Base-by-base conservation (phyloP, 1,284 basidiomycete species). In the Tilletia caries region DNA sequence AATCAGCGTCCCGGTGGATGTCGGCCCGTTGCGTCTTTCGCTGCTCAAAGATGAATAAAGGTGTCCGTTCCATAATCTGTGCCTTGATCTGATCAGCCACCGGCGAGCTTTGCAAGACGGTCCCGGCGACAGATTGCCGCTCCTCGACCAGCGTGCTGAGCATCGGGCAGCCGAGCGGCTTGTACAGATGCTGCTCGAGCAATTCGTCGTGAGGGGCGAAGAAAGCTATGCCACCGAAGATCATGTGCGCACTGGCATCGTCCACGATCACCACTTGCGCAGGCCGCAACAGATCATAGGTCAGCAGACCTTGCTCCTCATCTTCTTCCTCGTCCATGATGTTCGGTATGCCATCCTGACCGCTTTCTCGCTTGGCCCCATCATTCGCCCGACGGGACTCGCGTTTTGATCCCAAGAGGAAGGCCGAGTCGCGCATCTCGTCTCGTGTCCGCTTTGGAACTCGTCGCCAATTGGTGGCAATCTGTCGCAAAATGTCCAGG, bases 1-100 rank as follows among this genome's bases (percentile, higher is more conserved):
- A 93, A 20, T 88, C 88, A 65, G 88, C 88, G 5, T 91, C 88
- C 37, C 78, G 79, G 67, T 91, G 86, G 33, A 88, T 87, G 1
- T 90, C 89, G 41, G 87, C 87, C 2, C 89, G 86, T 1, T 76
- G 72, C 46, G 77, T 71, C 78, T 92, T 89, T 0, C 89, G 89
- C 70, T 93, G 91, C 77, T 96, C 94, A 67, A 96, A 91, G 8
- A 98, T 86, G 85, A 98, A 98, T 41, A 98, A 86, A 0, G 93
- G 92, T 15, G 96, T 86, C 32, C 95, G 87, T 84, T 98, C 92
- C n/a, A 95, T 84, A 1, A 95, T 89, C n/a, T 79, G 75, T 18
- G 71, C 74, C 48, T 76, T 75, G 66, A 82, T 76, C 58, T 77
- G 77, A 46, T 67, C 66, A 8, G 80, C 72, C 15, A 74, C 70